phyloP scores from a whole-genome alignment of 192 early-diverging fungal genomes.

The Coemansia sp. region DNA sequence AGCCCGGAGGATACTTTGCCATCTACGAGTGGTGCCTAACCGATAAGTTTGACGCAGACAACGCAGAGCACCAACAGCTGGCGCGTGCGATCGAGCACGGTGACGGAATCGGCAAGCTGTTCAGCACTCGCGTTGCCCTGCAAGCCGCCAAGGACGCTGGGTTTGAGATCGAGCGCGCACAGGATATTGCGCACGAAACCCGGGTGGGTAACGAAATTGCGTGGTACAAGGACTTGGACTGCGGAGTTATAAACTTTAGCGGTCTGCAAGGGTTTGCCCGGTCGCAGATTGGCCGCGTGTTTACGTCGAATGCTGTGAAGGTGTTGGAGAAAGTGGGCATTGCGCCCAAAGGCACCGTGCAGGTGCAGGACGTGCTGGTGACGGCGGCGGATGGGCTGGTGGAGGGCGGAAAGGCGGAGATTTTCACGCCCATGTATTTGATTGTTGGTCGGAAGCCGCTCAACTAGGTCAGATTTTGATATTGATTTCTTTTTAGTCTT shows the following conservation, averaged over 20 bases:
- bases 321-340: slow-evolving; percentile 79
- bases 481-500: too few species aligned
- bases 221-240: slow-evolving; percentile 82
- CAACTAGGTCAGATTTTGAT: too few species aligned
- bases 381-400: slow-evolving; percentile 82
- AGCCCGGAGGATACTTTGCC: slow-evolving; percentile 89
- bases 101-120: slow-evolving; percentile 88
- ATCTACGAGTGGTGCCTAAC: slow-evolving; percentile 96
- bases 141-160: slow-evolving; percentile 80
- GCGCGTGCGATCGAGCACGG: slow-evolving; percentile 87
- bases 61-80: slow-evolving; percentile 71
- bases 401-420: slow-evolving; percentile 69
- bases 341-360: slow-evolving; percentile 80
- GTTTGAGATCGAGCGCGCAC: slow-evolving; percentile 76
- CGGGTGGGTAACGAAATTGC: slow-evolving; percentile 64
- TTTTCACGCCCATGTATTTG: slow-evolving; percentile 97
- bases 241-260: slow-evolving; percentile 40
- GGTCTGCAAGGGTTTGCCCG: slow-evolving; percentile 52
- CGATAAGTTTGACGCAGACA: slow-evolving; percentile 77
- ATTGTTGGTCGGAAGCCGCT: slow-evolving; percentile 72
- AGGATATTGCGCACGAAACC: slow-evolving; percentile 62
- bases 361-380: slow-evolving; percentile 79
- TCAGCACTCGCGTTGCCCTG: slow-evolving; percentile 68
- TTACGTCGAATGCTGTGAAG: slow-evolving; percentile 76
- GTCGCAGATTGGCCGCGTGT: slow-evolving; percentile 63